A percentile compares a stretch with the other conserved stretches of the same genome.
These are phyloP conservation scores for Bipolaris oryzae DNA, from an alignment of 2,329 filamentous ascomycete genomes.

Conservation along the genomic window DNA sequence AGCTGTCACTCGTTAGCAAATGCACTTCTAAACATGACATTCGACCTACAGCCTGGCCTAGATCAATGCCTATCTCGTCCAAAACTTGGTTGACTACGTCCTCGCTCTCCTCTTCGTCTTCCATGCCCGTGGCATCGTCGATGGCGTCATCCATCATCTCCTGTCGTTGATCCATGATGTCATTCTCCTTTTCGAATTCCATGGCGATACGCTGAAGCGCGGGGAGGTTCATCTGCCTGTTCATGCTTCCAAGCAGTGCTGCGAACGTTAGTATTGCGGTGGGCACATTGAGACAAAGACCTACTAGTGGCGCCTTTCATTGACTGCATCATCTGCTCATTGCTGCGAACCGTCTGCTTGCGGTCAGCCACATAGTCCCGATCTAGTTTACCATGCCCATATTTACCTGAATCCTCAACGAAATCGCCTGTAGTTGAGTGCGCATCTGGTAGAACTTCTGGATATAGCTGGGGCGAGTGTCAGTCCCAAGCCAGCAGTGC, in stretches of 20 bases:
- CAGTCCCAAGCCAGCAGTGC: conserved; percentile 9
- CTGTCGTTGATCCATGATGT: conserved; percentile 98
- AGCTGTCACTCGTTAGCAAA: conserved; percentile 63
- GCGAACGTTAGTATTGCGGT: conserved; percentile 20
- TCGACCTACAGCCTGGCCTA: conserved; percentile 78
- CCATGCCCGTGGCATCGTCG: conserved; percentile 91
- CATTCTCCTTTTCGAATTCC: conserved; percentile 99
- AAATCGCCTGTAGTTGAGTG: conserved; percentile 95
- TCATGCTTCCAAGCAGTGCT: conserved; percentile 93
- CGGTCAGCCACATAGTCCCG: conserved; percentile 21
- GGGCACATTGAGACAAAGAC: background rate
- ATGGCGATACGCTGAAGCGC: conserved; percentile 95
- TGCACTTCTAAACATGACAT: background rate
- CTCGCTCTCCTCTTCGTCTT: conserved; percentile 92
- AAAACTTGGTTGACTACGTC: conserved; percentile 96
- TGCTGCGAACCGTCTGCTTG: conserved; percentile 86
- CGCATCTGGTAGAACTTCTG: conserved; percentile 99
- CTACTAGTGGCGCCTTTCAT: conserved; percentile 90
- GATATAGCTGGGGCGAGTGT: conserved; percentile 69
- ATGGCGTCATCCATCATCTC: conserved; percentile 99
- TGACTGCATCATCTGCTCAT: conserved; percentile 99
- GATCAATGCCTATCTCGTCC: conserved; percentile 94
- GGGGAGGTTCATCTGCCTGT: conserved; percentile 95
- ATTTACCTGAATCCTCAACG: conserved; percentile 84
- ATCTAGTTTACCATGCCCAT: conserved; percentile 25